These are phyloP conservation scores for Diaporthe helianthi DNA, from an alignment of 2,329 filamentous ascomycete species.

Conservation along the genomic window DNA sequence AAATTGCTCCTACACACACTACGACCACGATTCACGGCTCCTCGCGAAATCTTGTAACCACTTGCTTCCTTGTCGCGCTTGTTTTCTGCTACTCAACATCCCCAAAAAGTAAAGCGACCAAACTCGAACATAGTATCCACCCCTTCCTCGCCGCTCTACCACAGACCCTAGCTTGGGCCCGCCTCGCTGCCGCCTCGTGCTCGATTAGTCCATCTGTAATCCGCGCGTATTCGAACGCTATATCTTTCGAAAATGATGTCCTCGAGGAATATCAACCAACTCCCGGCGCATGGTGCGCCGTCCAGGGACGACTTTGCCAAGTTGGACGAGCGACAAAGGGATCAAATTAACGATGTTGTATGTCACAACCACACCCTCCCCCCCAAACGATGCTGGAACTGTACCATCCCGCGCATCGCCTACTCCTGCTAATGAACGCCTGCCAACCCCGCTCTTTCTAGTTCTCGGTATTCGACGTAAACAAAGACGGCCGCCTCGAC, in stretches of 20 bases:
- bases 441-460: conserved; percentile 47
- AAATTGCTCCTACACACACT: conserved; percentile 14
- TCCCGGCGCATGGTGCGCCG: conserved; percentile 36
- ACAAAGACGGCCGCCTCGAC: conserved; percentile 92
- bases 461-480: conserved; percentile 96
- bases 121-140: background rate
- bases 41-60: conserved; percentile 1
- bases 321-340: conserved; percentile 85
- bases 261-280: conserved; percentile 32
- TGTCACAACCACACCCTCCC: conserved; percentile 45
- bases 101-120: background rate
- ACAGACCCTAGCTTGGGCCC: background rate
- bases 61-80: conserved; percentile 13
- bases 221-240: background rate
- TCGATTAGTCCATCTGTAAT: background rate
- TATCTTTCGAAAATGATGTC: conserved; percentile 34
- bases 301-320: conserved; percentile 47
- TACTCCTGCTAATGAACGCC: conserved; percentile 31
- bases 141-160: background rate
- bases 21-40: conserved; percentile 12
- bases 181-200: conserved; percentile 10
- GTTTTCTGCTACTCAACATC: conserved; percentile 1
- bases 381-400: background rate
- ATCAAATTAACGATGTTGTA: conserved; percentile 94
- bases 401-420: background rate